These are phyloP conservation scores for Sarocladium strictum DNA, from an alignment of 2,329 filamentous ascomycete species.

Conservation along the genomic window DNA sequence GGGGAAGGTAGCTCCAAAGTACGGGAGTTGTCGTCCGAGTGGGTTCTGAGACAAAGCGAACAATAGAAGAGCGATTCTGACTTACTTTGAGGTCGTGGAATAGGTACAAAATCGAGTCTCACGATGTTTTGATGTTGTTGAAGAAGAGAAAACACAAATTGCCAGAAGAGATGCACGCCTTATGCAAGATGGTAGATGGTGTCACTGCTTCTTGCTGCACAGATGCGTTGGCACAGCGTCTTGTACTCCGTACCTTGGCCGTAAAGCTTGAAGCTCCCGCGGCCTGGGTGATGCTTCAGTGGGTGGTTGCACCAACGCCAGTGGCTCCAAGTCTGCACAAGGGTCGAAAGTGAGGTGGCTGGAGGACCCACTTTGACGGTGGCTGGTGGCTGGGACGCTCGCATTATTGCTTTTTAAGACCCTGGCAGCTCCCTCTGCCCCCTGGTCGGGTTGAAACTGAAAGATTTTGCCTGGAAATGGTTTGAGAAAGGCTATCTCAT, in stretches of 20 bases:
- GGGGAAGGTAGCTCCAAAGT: background rate
- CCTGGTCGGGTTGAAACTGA: background rate
- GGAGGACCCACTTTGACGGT: constrained; percentile 5
- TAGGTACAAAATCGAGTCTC: background rate
- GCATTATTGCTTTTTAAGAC: background rate
- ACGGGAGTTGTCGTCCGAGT: constrained; percentile 3
- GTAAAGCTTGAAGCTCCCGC: background rate
- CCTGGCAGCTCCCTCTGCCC: background rate
- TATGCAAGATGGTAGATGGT: constrained; percentile 4
- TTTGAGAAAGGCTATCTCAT: too few relatives aligned
- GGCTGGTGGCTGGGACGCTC: background rate
- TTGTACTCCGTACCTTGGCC: background rate
- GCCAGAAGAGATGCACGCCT: background rate
- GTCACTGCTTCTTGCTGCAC: background rate
- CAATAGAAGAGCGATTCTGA: background rate
- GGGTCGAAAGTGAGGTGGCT: constrained; percentile 9
- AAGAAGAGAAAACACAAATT: background rate
- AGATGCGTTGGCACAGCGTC: constrained; percentile 5
- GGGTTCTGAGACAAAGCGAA: constrained; percentile 4
- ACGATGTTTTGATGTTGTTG: constrained; percentile 8
- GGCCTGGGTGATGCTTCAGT: background rate
- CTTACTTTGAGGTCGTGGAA: constrained; percentile 1
- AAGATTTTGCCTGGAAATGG: background rate
- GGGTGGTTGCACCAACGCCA: background rate
- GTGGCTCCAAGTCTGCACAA: background rate